A percentile compares a stretch with the other conserved stretches of the same genome.
phyloP scores from a whole-genome alignment of 2,329 filamentous ascomycete genomes.

The Sporothrix brasiliensis region DNA sequence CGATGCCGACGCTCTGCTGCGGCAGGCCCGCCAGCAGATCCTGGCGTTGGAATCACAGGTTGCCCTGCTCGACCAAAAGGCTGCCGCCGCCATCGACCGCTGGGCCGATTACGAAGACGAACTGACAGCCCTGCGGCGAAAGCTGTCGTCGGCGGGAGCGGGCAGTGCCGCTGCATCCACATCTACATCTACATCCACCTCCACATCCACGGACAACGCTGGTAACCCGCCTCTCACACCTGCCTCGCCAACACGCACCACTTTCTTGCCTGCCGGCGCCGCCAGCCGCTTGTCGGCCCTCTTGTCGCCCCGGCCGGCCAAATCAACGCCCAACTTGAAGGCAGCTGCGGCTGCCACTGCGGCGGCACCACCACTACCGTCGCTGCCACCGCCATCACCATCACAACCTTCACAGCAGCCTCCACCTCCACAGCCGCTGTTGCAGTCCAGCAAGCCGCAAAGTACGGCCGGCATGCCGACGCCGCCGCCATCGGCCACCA shows the following conservation, averaged over 20 bases:
- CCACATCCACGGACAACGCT: too few relatives aligned
- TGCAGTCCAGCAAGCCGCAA: slow-evolving; percentile 13
- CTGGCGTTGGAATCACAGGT: slow-evolving; percentile 72
- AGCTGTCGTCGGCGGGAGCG: slow-evolving; percentile 34
- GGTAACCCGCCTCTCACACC: slow-evolving; percentile 36
- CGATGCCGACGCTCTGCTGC: slow-evolving; percentile 45
- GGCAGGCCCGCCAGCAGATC: slow-evolving; percentile 62
- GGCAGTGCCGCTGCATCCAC: slow-evolving; percentile 36
- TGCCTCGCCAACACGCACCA: slow-evolving; percentile 46
- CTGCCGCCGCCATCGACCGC: slow-evolving; percentile 63
- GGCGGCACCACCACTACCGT: slow-evolving; percentile 21
- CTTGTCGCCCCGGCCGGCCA: slow-evolving; percentile 48
- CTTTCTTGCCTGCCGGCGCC: slow-evolving; percentile 52
- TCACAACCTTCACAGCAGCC: slow-evolving; percentile 36
- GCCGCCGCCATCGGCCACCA: slow-evolving; percentile 30
- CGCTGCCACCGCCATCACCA: slow-evolving; percentile 24
- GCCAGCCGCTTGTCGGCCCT: slow-evolving; percentile 51
- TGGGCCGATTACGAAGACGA: slow-evolving; percentile 83
- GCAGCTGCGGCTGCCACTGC: slow-evolving; percentile 27
- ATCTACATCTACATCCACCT: background rate
- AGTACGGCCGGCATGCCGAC: slow-evolving; percentile 19
- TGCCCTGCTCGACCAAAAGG: slow-evolving; percentile 69
- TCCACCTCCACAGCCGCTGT: slow-evolving; percentile 29
- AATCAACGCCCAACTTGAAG: slow-evolving; percentile 49
- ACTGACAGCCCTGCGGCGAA: slow-evolving; percentile 59